phyloP scores from a whole-genome alignment of 148 eudicot genomes.

The Vaccinium corymbosum region DNA sequence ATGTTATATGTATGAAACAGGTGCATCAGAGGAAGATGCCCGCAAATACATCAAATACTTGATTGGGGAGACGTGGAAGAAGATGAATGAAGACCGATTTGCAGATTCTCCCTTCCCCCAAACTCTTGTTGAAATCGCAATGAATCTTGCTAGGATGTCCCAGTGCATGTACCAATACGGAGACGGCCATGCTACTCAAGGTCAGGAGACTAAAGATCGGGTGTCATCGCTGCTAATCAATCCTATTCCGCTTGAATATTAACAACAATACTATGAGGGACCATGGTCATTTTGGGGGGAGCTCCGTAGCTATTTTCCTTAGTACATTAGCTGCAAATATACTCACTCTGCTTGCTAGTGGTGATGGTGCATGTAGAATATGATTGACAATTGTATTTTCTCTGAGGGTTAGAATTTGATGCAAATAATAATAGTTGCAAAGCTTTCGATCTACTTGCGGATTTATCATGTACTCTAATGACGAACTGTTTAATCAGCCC shows the following conservation, averaged over 20 bases:
- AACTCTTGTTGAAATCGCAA: constrained; percentile 11
- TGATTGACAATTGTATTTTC: no score
- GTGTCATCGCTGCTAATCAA: constrained; percentile 15
- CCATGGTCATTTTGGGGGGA: neutral
- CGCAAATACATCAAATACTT: constrained; percentile 12
- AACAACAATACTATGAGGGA: neutral
- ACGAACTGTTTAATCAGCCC: no score
- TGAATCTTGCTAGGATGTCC: constrained; percentile 22
- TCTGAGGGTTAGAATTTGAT: no score
- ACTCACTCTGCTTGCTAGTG: no score
- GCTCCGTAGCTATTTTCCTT: no score
- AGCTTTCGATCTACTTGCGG: no score
- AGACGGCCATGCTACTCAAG: constrained; percentile 23
- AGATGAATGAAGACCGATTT: constrained; percentile 20
- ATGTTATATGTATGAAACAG: constrained; percentile 30
- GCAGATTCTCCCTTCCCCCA: neutral
- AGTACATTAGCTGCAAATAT: no score
- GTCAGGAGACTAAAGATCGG: neutral
- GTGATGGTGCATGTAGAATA: no score
- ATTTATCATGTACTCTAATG: no score
- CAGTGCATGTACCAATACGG: constrained; percentile 25
- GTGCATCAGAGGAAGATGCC: constrained; percentile 20
- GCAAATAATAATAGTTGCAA: no score
- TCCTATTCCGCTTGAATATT: constrained; percentile 12
- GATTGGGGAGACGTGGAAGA: constrained; percentile 28